Evolutionary conservation across 2,329 filamentous ascomycete species (phyloP), one percentile per base, ranked within the genome.

Genomic region (Chaetomiaceae sp.): DNA sequence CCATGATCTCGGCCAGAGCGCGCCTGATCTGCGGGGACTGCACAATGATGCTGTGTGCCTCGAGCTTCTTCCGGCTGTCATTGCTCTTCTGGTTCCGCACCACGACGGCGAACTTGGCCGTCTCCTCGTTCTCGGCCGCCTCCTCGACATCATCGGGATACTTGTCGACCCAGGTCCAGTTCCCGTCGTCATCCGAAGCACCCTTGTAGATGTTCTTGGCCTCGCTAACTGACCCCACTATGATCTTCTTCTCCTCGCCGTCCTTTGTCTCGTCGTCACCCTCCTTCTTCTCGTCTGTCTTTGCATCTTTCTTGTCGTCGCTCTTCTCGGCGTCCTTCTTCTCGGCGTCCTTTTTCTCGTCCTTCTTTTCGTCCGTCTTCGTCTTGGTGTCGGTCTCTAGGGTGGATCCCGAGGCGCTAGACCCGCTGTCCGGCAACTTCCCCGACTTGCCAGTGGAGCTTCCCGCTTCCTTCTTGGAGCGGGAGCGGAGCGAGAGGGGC

Each of bases 11-110:
- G 9, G 70, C 70, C 0, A 88, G 71, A 4, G 80, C 73, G 2
- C 72, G 70, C 66, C 83, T 84, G 38, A 88, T 68, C 49, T 76
- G 71, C 1, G 82, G 80, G 18, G 78, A 84, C 65, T 88, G 84
- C 5, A 87, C 69, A 40, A 85, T 74, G 53, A 88, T 78, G 42
- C 79, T 83, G 61, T 86, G 75, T 21, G 85, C 74, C 49, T 78
- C 70, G 29, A 85, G 75, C 41, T 78, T 79, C 65, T 83, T 84
- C 51, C 78, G 75, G 25, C 80, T 78, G 62, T 85, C 77, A 42
- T 74, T 75, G 60, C 75, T 75, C 66, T 78, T 80, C 51, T 75
- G 71, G 62, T 85, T 80, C 40, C 81, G 77, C 1, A 82, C 74
- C 25, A 85, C 69, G 44, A 85, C 70, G 2, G 83, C 82, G 62